A percentile compares a stretch with the other conserved stretches of the same genome.
These are phyloP conservation scores for Brettanomyces naardenensis DNA, from an alignment of 805 yeast species.

Conservation along the genomic window DNA sequence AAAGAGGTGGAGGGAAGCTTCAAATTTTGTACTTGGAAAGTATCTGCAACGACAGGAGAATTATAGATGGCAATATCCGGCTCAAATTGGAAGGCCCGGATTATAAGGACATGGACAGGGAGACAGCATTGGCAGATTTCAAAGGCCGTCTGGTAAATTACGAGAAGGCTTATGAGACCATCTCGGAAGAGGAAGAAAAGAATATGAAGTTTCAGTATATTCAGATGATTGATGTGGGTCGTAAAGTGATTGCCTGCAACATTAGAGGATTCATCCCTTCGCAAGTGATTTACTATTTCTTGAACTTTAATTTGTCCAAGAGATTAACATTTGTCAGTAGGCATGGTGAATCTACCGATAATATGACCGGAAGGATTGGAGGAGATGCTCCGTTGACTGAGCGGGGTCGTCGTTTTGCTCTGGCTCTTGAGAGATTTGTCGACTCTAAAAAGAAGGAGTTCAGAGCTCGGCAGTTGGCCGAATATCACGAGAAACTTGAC, in stretches of 20 bases:
- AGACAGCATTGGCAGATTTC: constrained; percentile 72
- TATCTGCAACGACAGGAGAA: constrained; percentile 68
- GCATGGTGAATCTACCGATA: constrained; percentile 89
- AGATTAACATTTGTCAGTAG: constrained; percentile 93
- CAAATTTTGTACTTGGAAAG: constrained; percentile 83
- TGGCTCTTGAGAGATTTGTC: constrained; percentile 69
- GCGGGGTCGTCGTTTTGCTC: constrained; percentile 70
- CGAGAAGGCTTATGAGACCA: constrained; percentile 83
- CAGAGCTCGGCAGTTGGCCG: constrained; percentile 49
- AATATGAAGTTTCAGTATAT: constrained; percentile 71
- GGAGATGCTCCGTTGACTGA: constrained; percentile 81
- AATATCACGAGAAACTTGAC: constrained; percentile 38
- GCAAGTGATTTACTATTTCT: constrained; percentile 82
- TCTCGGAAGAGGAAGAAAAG: constrained; percentile 63
- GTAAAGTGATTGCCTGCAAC: constrained; percentile 86
- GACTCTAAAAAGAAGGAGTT: constrained; percentile 63
- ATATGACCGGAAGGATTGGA: constrained; percentile 79
- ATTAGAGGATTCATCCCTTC: constrained; percentile 84
- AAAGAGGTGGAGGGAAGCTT: constrained; percentile 49
- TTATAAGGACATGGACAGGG: constrained; percentile 79
- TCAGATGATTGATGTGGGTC: constrained; percentile 94
- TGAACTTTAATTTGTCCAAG: constrained; percentile 81
- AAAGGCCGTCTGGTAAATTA: constrained; percentile 74
- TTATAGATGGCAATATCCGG: constrained; percentile 74
- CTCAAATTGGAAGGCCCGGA: constrained; percentile 91